A percentile compares a stretch with the other conserved stretches of the same genome.
Evolutionary conservation across 371 early-diverging fungal genomes (phyloP).

Genomic region (Mortierella polycephala): DNA sequence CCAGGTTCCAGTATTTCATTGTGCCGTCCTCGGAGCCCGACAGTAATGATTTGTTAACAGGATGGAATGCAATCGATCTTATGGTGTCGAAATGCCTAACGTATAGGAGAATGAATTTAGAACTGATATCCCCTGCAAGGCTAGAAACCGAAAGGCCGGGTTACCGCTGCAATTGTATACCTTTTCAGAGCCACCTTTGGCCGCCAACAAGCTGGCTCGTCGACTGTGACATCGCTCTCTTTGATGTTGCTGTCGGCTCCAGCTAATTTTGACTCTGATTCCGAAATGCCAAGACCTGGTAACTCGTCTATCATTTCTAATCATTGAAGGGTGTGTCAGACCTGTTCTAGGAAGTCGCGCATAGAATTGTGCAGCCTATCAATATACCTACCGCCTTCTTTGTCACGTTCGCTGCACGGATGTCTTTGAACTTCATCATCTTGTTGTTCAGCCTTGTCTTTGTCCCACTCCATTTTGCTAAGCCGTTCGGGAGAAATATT

Average conservation of each 20-base stretch:
- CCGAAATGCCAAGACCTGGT: conserved; percentile 41
- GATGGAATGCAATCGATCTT: conserved; percentile 78
- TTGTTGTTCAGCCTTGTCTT: conserved; percentile 53
- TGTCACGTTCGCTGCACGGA: conserved; percentile 38
- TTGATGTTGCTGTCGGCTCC: conserved; percentile 18
- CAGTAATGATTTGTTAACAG: conserved; percentile 65
- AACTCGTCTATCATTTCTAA: conserved; percentile 50
- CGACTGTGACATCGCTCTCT: conserved; percentile 2
- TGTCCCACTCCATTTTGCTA: conserved; percentile 59
- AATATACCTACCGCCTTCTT: conserved; percentile 34
- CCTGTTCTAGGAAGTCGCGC: not conserved
- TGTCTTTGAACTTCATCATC: conserved; percentile 16
- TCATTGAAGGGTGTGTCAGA: not conserved
- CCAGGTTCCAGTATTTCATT: conserved; percentile 80
- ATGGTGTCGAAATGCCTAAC: conserved; percentile 85
- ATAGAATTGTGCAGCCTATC: not conserved
- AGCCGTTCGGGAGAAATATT: conserved; percentile 70
- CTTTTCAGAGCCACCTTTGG: conserved; percentile 56
- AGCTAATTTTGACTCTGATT: conserved; percentile 32
- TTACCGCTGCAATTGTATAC: not conserved
- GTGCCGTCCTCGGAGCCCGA: conserved; percentile 89
- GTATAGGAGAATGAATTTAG: not conserved
- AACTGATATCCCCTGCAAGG: not conserved
- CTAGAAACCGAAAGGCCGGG: too few species aligned
- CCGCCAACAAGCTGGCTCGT: conserved; percentile 59